Conservation (phyloP, 2,329 filamentous ascomycete species). For the Zymoseptoria passerinii region DNA sequence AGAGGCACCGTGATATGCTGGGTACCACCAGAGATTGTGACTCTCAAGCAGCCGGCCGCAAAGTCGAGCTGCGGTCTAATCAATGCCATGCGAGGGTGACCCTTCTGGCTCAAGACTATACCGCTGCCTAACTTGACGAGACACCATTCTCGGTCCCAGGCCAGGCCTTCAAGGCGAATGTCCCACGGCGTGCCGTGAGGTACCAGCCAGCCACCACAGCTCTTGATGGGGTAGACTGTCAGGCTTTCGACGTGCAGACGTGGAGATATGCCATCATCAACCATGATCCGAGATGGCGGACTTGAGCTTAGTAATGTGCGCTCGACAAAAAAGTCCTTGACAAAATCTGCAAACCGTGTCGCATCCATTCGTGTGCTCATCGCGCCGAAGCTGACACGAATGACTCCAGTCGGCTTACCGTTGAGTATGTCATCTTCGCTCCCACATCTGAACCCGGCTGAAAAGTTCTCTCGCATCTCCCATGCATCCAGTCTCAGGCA, state of each 20-base stretch:
- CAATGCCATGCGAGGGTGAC: constrained; percentile 78
- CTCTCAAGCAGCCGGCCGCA: constrained; percentile 52
- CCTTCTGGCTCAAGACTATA: constrained; percentile 78
- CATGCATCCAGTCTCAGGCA: constrained; percentile 65
- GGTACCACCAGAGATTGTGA: constrained; percentile 37
- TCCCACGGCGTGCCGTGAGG: constrained; percentile 61
- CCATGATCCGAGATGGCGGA: constrained; percentile 6
- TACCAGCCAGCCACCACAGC: constrained; percentile 71
- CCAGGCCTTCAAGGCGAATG: constrained; percentile 70
- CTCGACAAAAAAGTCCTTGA: constrained; percentile 29
- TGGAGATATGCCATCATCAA: constrained; percentile 1
- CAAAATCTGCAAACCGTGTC: constrained; percentile 50
- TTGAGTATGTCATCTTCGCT: constrained; percentile 71
- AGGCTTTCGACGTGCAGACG: constrained; percentile 40
- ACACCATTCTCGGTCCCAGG: constrained; percentile 97
- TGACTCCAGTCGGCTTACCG: constrained; percentile 79
- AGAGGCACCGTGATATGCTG: constrained; percentile 47
- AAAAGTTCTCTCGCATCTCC: constrained; percentile 81
- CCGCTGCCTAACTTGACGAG: constrained; percentile 80
- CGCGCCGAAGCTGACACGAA: constrained; percentile 77
- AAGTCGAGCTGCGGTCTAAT: constrained; percentile 70
- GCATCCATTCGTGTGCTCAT: constrained; percentile 80
- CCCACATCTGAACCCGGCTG: constrained; percentile 75
- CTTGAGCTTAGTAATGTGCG: background rate
- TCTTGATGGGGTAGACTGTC: constrained; percentile 84